phyloP scores from a whole-genome alignment of 306 rosid species.

The Canavalia ensiformis region DNA sequence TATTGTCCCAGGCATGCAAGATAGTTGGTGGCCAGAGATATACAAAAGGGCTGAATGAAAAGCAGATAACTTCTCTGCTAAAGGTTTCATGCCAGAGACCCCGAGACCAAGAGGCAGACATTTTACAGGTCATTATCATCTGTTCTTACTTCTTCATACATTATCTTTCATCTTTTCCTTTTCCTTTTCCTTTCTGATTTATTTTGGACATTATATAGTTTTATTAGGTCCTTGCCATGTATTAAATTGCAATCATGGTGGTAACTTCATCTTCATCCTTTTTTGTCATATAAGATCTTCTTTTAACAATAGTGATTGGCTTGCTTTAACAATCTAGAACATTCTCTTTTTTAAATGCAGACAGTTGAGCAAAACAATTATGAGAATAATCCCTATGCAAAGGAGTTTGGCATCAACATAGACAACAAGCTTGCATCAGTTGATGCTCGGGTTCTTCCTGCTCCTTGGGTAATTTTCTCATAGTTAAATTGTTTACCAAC shows the following conservation, averaged over 20 bases:
- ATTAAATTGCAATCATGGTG: not conserved
- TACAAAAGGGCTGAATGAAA: constrained; percentile 53
- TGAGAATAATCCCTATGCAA: constrained; percentile 53
- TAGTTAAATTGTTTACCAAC: not conserved
- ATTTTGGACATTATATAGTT: constrained; percentile 1
- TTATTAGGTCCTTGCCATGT: not conserved
- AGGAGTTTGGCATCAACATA: constrained; percentile 57
- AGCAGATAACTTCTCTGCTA: constrained; percentile 57
- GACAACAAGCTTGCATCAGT: constrained; percentile 54
- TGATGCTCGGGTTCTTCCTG: constrained; percentile 53
- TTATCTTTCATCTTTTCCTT: not conserved
- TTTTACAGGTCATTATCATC: constrained; percentile 50
- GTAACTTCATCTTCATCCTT: not conserved
- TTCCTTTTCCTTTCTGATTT: constrained; percentile 6
- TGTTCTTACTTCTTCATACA: not conserved
- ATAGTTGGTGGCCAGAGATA: constrained; percentile 58
- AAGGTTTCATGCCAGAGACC: constrained; percentile 60
- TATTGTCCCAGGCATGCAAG: constrained; percentile 52
- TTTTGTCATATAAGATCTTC: not conserved
- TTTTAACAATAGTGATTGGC: not conserved
- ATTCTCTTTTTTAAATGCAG: constrained; percentile 34
- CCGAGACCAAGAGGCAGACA: constrained; percentile 53
- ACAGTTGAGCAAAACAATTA: constrained; percentile 53
- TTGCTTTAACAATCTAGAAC: constrained; percentile 25
- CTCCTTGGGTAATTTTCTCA: constrained; percentile 52